These are phyloP conservation scores for Arabidopsis thaliana DNA, from an alignment of 345 rosid genomes.

Conservation along the genomic window TAIR10.1 NC_003070.9:24124501-24125000, in stretches of 20 bases:
- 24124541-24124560: conserved; percentile 51
- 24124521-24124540: conserved; percentile 25
- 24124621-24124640: conserved; percentile 21
- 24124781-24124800: conserved; percentile 40
- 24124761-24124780: conserved; percentile 52
- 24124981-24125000: conserved; percentile 42
- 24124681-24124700: conserved; percentile 1
- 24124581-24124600: background rate
- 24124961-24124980: conserved; percentile 38
- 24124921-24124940: conserved; percentile 41
- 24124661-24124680: background rate
- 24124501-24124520: conserved; percentile 21
- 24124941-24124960: conserved; percentile 46
- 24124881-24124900: conserved; percentile 46
- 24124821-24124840: conserved; percentile 24
- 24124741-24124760: conserved; percentile 51
- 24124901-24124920: conserved; percentile 49
- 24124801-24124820: conserved; percentile 38
- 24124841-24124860: conserved; percentile 44
- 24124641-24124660: background rate
- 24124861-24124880: conserved; percentile 39
- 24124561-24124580: conserved; percentile 29
- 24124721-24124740: conserved; percentile 46
- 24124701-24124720: conserved; percentile 44
- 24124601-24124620: background rate